Conservation (phyloP, 352 stramenopile genomes). For the Globisporangium cylindrosporum region DNA sequence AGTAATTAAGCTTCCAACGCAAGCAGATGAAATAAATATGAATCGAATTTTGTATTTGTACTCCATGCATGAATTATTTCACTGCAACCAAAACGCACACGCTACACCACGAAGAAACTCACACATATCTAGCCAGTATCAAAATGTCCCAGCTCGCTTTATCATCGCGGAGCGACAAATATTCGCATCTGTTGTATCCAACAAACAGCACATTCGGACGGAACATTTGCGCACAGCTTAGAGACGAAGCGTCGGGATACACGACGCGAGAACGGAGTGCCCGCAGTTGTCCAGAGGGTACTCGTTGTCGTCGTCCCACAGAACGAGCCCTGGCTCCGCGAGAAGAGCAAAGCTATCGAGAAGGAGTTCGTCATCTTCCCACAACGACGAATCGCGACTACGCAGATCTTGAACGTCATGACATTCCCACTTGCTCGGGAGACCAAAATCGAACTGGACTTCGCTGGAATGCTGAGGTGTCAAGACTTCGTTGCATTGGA, state of each 20-base stretch:
- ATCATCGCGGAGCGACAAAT: background rate
- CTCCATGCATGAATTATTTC: background rate
- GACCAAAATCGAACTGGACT: constrained; percentile 44
- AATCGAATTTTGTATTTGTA: background rate
- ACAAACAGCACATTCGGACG: constrained; percentile 15
- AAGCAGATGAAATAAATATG: background rate
- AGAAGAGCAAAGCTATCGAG: constrained; percentile 31
- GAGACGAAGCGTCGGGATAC: background rate
- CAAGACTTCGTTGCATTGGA: constrained; percentile 12
- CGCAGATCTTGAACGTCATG: constrained; percentile 31
- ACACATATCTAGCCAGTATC: background rate
- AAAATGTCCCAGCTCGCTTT: background rate
- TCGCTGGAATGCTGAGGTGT: background rate
- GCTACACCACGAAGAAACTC: constrained; percentile 3
- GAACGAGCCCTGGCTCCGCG: constrained; percentile 18
- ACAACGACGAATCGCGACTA: constrained; percentile 25
- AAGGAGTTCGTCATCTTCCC: constrained; percentile 41
- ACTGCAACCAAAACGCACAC: background rate
- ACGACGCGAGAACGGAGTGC: background rate
- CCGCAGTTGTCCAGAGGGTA: background rate
- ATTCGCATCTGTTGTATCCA: constrained; percentile 14
- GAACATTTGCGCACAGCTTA: background rate
- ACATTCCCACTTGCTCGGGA: constrained; percentile 41
- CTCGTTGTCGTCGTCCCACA: constrained; percentile 21
- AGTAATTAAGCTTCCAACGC: background rate